phyloP scores from a whole-genome alignment of 495 filamentous ascomycete genomes.

The Astrothelium subdiscretum region DNA sequence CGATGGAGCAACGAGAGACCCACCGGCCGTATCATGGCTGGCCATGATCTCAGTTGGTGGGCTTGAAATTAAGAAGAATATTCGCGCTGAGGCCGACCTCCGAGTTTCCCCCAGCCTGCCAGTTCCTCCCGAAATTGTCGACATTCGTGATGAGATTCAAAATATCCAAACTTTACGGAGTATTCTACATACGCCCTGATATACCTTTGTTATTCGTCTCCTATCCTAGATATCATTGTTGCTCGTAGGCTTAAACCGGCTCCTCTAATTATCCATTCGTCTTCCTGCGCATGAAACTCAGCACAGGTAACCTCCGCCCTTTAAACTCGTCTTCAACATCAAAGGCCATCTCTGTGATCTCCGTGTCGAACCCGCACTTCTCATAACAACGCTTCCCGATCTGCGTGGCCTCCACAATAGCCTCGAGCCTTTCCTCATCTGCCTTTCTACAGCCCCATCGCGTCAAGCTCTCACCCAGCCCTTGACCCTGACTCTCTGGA shows the following conservation, averaged over 20 bases:
- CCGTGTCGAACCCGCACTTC: slow-evolving; percentile 23
- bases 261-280: neutral
- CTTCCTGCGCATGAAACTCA: neutral
- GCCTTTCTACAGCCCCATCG: slow-evolving; percentile 35
- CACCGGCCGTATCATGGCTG: neutral
- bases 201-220: too few relatives aligned
- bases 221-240: too few relatives aligned
- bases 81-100: neutral
- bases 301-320: neutral
- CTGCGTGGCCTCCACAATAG: slow-evolving; percentile 34
- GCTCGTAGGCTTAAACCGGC: too few relatives aligned
- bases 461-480: slow-evolving; percentile 20
- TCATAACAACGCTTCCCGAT: slow-evolving; percentile 32
- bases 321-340: neutral
- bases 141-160: too few relatives aligned
- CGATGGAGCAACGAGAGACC: neutral
- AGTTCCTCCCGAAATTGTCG: too few relatives aligned
- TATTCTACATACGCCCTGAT: too few relatives aligned
- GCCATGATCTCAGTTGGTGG: neutral
- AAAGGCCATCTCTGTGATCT: neutral
- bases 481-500: slow-evolving; percentile 9
- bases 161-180: too few relatives aligned
- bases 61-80: neutral
- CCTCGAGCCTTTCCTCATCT: slow-evolving; percentile 29
- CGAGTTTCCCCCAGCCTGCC: neutral